Base-by-base conservation (phyloP, 2,329 filamentous ascomycete genomes). In the Paecilomyces niveus region DNA sequence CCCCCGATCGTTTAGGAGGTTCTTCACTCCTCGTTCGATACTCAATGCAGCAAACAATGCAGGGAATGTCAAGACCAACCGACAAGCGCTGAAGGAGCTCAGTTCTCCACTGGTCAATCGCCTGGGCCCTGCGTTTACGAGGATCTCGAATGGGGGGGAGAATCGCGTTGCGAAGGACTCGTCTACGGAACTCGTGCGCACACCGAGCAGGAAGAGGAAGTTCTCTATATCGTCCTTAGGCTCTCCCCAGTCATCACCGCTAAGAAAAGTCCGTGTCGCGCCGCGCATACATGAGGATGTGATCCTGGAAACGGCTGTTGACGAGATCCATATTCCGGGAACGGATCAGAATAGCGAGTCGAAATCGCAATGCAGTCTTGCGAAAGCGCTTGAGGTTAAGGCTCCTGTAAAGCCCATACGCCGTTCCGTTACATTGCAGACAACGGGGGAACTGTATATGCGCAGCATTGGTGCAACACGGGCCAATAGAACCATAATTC, bases 1-100 rank as follows among this genome's bases (percentile, higher is more conserved):
- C 11, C 79, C 79, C n/a, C 74, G 78, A 54, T 77, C 78, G n/a
- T 81, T 81, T 59, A 74, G 72, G 56, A 72, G 75, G 35, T 81
- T 81, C 63, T 81, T 81, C 61, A 80, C 78, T n/a, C 79, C 79
- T 35, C 72, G 76, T 29, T 77, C 75, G 56, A 65, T 76, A 50
- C 66, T 76, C 29, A 70, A 72, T 61, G 67, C 64, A 49, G 67
- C 64, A 56, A 72, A 68, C 59, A 68, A 68, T 64, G 67, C 63
- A n/a, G 68, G 66, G 35, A 65, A 65, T 15, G 71, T 74, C 21
- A 73, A 70, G 60, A 72, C 76, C 13, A 77, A 69, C 61, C 73
- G 79, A 22, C 76, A 78, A 64, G 76, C 74, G 13, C 67, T 81
- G 57, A 70, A 71, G 64, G 72, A 76, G 18, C 73, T 81, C 51